Evolutionary conservation across 805 yeast genomes (phyloP), one percentile per base, ranked within the genome.

Genomic region (Cephaloascus albidus): DNA sequence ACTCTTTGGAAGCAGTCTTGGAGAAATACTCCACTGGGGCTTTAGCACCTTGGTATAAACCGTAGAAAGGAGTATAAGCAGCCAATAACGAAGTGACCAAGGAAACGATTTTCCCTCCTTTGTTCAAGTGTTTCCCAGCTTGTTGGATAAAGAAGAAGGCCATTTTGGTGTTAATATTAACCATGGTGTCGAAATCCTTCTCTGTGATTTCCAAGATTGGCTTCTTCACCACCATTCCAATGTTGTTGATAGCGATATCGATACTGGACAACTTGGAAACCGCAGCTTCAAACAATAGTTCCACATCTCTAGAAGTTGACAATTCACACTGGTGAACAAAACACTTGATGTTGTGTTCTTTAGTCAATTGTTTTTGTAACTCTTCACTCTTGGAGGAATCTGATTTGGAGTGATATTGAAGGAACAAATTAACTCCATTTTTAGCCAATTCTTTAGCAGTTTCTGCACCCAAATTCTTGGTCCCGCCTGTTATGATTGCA

Each of bases 181-280:
- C 69, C 80, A 79, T 68, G 18, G 47, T 43, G 45, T 76, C 81
- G 49, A 61, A 80, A 50, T 80, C 85, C 20, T 58, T 64, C 39
- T 72, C 68, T n/a, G 72, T 43, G 41, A 70, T 61, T n/a, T 76
- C 77, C 27, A 57, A 58, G 38, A 78, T 48, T 30, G 76, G 73
- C 53, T 79, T 80, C 64, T 79, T 78, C 54, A 79, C 60, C 18
- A 80, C 85, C 67, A 59, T 74, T 39, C 86, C 86, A 32, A 78
- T 79, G 46, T 76, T 78, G 60, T 78, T 78, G 48, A 80, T 64
- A n/a, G 85, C 85, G 51, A 74, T 66, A 48, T 80, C 83, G 45
- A 76, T 60, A 17, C 58, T 51, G 30, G 81, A 81, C 41, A 76
- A 69, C 33, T 58, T 54, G 12, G 53, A 43, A 39, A 60, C 60